Conservation (phyloP, 2,329 filamentous ascomycete species). For the Raffaelea arxii region DNA sequence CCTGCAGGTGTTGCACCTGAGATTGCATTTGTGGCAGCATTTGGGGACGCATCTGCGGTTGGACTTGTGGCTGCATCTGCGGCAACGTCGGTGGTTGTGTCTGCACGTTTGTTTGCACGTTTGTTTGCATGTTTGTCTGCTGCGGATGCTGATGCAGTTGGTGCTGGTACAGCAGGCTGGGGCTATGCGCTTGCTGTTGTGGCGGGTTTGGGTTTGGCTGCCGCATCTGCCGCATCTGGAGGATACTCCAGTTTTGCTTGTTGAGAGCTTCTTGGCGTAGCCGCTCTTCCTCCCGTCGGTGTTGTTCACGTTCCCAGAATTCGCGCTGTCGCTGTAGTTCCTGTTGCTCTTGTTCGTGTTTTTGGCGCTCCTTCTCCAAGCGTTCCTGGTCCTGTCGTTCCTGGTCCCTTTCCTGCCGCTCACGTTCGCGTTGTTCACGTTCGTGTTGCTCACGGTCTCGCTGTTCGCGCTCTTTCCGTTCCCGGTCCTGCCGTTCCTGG, state of each 20-base stretch:
- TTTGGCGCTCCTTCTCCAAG: not conserved
- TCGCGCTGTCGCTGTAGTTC: not conserved
- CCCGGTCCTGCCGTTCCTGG: not conserved
- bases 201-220: not conserved
- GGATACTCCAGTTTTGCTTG: not conserved
- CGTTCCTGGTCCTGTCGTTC: not conserved
- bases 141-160: not conserved
- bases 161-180: not conserved
- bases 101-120: too few relatives aligned
- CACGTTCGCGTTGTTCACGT: not conserved
- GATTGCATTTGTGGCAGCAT: not conserved
- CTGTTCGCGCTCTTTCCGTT: not conserved
- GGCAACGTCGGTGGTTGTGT: not conserved
- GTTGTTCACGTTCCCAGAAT: not conserved
- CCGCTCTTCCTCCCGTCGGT: not conserved
- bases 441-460: not conserved
- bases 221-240: not conserved
- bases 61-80: not conserved
- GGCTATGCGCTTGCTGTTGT: not conserved
- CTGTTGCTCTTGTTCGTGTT: not conserved
- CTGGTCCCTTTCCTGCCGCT: not conserved
- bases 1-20: not conserved
- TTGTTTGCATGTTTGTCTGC: too few relatives aligned
- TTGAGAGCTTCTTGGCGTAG: not conserved
- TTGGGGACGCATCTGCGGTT: not conserved